Base-by-base conservation (phyloP, 1,284 basidiomycete genomes). In the Tylopilus orsonianus region DNA sequence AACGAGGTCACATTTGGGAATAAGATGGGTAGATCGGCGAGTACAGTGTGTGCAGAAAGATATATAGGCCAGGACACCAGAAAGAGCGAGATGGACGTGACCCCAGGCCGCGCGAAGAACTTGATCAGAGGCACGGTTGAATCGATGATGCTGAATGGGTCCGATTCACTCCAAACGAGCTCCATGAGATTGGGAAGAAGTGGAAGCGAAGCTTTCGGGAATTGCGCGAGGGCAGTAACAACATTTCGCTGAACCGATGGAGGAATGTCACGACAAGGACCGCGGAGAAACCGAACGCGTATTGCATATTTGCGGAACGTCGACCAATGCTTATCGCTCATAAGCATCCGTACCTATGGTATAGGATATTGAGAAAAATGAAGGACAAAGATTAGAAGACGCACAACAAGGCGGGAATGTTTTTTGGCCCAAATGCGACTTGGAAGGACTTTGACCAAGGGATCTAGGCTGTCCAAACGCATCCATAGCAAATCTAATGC, bases 401-500 rank as follows among this genome's bases (percentile, higher is more conserved):
- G 38, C 18, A 58, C 56, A 26, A 48, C 35, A 19, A 34, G 22
- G 24, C 30, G 35, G 4, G 33, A 20, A 20, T 23, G 49, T 27
- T 34, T 34, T 34, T 43, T 51, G 13, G 39, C 53, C 50, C 47
- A 52, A 2, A 52, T 29, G 3, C 39, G 37, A 23, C 26, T 33
- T 19, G 55, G 56, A 5, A 57, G 41, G 33, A 56, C 47, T 12
- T 33, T 33, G 42, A 57, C 42, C 33, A 57, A 34, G 14, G 57
- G 54, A 35, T 53, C 45, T 14, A 58, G 27, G 9, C 57, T 49
- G 16, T 61, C 47, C 19, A 61, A 33, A 30, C 55, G 48, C 30
- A 33, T 16, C 59, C 59, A 61, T 2, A 59, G 59, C 7, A 43
- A 23, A 44, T 61, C 57, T 12, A 60, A 36, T 4, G 55, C 46